phyloP scores from a whole-genome alignment of 305 asterid species.

The Vinca major region DNA sequence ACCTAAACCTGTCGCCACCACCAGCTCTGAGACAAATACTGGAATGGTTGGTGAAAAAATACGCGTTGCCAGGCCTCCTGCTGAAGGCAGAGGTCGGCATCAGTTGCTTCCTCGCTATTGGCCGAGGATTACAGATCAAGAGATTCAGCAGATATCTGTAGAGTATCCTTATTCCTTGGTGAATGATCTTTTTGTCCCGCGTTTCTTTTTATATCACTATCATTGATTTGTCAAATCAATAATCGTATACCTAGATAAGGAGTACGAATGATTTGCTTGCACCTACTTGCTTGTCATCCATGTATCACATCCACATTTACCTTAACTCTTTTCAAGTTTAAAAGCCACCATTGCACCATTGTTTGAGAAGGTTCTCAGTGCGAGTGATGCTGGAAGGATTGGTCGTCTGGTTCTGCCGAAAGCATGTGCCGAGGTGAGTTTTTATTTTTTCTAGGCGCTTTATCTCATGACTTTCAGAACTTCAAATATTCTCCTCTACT shows the following conservation, averaged over 20 bases:
- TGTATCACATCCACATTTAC: slow-evolving; percentile 4
- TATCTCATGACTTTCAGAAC: neutral
- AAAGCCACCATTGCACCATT: slow-evolving; percentile 73
- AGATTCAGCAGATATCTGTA: slow-evolving; percentile 78
- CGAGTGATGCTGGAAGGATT: slow-evolving; percentile 98
- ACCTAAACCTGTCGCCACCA: slow-evolving; percentile 39
- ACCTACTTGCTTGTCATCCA: neutral
- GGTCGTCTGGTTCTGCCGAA: slow-evolving; percentile 96
- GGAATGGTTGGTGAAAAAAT: slow-evolving; percentile 27
- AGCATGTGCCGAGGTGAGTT: slow-evolving; percentile 96
- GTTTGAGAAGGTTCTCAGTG: slow-evolving; percentile 90
- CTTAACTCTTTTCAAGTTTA: slow-evolving; percentile 57
- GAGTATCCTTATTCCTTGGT: slow-evolving; percentile 58
- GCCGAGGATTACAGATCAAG: slow-evolving; percentile 97
- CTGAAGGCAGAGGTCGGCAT: slow-evolving; percentile 76
- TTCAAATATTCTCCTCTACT: neutral
- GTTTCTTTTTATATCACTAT: slow-evolving; percentile 1
- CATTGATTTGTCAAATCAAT: neutral
- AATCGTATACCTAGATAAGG: neutral
- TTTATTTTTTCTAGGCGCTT: slow-evolving; percentile 12
- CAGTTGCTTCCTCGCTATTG: slow-evolving; percentile 98
- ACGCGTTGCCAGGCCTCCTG: slow-evolving; percentile 87
- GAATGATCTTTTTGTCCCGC: neutral
- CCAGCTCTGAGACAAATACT: slow-evolving; percentile 38
- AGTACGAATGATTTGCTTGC: neutral